Conservation (phyloP, 2,329 filamentous ascomycete species). For the Malbranchea zuffiana region DNA sequence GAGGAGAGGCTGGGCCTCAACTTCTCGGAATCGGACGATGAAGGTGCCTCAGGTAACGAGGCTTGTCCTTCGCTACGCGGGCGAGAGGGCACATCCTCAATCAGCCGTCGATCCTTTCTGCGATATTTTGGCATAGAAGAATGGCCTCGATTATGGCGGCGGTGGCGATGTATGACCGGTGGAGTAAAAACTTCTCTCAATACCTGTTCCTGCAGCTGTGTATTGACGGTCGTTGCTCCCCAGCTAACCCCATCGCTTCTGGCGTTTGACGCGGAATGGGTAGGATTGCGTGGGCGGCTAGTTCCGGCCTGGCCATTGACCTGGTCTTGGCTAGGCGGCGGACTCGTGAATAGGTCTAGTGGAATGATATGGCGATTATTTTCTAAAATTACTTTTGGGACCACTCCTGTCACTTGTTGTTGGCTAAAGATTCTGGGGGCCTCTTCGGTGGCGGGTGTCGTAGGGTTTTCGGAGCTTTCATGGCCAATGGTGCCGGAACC, state of each 20-base stretch:
- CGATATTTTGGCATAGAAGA: slow-evolving; percentile 48
- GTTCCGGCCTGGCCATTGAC: slow-evolving; percentile 3
- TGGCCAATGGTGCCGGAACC: background rate
- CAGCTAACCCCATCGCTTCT: slow-evolving; percentile 43
- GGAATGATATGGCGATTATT: slow-evolving; percentile 92
- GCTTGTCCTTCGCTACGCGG: slow-evolving; percentile 3
- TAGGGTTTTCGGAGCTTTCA: slow-evolving; percentile 2
- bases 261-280: slow-evolving; percentile 1
- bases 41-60: slow-evolving; percentile 7
- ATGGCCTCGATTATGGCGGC: slow-evolving; percentile 55
- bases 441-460: slow-evolving; percentile 1
- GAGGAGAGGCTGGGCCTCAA: slow-evolving; percentile 12
- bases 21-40: slow-evolving; percentile 3
- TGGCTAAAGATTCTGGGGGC: slow-evolving; percentile 53
- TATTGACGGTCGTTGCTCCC: slow-evolving; percentile 88
- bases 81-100: background rate
- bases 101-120: slow-evolving; percentile 1
- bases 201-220: slow-evolving; percentile 76
- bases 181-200: slow-evolving; percentile 85
- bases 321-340: slow-evolving; percentile 34
- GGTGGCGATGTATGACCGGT: slow-evolving; percentile 68
- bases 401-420: slow-evolving; percentile 60
- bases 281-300: background rate
- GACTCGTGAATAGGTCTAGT: slow-evolving; percentile 62
- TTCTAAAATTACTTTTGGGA: slow-evolving; percentile 85